phyloP scores from a whole-genome alignment of 495 filamentous ascomycete genomes.

The Daldinia caldariorum region DNA sequence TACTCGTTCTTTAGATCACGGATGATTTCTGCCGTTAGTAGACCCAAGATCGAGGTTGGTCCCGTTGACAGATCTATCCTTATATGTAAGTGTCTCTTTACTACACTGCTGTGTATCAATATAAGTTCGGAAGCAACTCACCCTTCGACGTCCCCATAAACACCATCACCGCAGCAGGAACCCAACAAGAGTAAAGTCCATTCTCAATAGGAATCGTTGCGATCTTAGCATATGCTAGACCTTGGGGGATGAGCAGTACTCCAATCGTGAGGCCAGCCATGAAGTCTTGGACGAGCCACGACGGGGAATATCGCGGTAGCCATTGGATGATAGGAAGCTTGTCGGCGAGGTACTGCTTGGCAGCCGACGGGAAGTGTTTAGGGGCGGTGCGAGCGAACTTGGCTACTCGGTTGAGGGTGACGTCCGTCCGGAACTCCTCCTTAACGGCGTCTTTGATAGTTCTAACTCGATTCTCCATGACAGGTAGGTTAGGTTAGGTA shows the following conservation, averaged over 20 bases:
- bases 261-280: constrained; percentile 63
- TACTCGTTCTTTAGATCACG: constrained; percentile 52
- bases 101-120: neutral
- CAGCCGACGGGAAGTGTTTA: constrained; percentile 50
- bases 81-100: constrained; percentile 3
- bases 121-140: constrained; percentile 31
- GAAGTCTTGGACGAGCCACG: constrained; percentile 61
- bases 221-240: constrained; percentile 62
- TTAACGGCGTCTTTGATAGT: constrained; percentile 46
- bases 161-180: constrained; percentile 59
- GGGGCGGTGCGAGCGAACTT: constrained; percentile 46
- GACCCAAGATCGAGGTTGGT: constrained; percentile 62
- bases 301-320: constrained; percentile 58
- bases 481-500: too few relatives aligned
- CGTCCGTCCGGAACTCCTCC: constrained; percentile 49
- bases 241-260: constrained; percentile 63
- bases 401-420: constrained; percentile 50
- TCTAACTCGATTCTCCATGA: constrained; percentile 28
- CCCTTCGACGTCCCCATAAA: constrained; percentile 68
- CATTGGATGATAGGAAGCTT: constrained; percentile 65
- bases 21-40: constrained; percentile 61
- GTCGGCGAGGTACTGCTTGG: constrained; percentile 57
- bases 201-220: constrained; percentile 62
- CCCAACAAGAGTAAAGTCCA: constrained; percentile 64
- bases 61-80: constrained; percentile 59